Base-by-base conservation (phyloP, 164 flowering plant genomes). In the Nelumbo lutea region DNA sequence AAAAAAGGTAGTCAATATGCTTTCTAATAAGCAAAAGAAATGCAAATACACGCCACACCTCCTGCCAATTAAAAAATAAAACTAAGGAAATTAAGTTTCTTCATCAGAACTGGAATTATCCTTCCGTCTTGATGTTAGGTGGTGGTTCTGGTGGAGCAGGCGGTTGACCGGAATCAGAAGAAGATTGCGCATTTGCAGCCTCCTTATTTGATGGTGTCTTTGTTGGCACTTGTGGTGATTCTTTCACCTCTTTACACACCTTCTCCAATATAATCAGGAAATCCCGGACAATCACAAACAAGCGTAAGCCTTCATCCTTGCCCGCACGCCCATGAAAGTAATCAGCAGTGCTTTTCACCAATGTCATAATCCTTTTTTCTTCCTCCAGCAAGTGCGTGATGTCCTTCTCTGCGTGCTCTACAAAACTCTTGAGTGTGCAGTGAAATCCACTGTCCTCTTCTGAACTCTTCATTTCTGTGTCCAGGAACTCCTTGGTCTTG, bases 321-420 rank as follows among this genome's bases (percentile, higher is more conserved):
- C 86, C 84, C 44, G 92, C 75, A 27, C 81, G 83, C 61, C 98
- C 98, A 74, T 94, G 98, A 80, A 91, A 94, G 72, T 94, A 94
- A 74, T 90, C 95, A 1, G 85, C 91, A 1, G 97, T 87, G 77
- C 80, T 82, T 74, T 86, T 89, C 74, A 93, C 94, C 69, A 90
- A 69, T 63, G 77, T 79, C 85, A 79, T 79, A 66, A 91, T 86
- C 70, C 90, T 88, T 79, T 91, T 94, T 67, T 94, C 97, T 77
- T 94, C 96, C 71, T 81, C 88, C 15, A 80, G 71, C 63, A 90
- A 61, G 75, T 76, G 70, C 62, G 62, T 75, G 51, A 91, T 72
- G 60, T 87, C 95, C 46, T 52, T 78, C 80, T 88, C 93, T 14
- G 95, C 91, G 75, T 79, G 76, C 75, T 82, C 83, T 69, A 87